These are phyloP conservation scores for Lachnum nothofagi DNA, from an alignment of 2,329 filamentous ascomycete species.

Conservation along the genomic window DNA sequence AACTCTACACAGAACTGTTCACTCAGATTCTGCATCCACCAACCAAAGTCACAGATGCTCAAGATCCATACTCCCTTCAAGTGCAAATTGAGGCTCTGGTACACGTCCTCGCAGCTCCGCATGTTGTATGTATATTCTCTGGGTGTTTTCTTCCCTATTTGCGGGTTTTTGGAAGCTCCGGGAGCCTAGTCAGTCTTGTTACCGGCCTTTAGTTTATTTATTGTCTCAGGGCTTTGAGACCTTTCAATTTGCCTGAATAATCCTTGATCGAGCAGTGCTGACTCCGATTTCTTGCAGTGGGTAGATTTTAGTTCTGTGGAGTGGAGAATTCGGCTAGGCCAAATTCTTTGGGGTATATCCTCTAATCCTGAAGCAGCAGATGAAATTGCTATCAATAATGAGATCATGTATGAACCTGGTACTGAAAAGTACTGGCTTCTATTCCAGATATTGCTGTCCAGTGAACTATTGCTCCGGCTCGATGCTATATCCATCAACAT, in stretches of 20 bases:
- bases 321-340: constrained; percentile 68
- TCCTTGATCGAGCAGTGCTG: no score
- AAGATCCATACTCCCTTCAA: constrained; percentile 57
- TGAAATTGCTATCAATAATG: constrained; percentile 46
- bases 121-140: no score
- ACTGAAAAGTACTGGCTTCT: constrained; percentile 64
- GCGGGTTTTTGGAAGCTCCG: no score
- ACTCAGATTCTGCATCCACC: constrained; percentile 54
- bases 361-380: constrained; percentile 48
- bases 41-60: constrained; percentile 50
- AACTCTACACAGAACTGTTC: constrained; percentile 60
- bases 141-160: no score
- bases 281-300: no score
- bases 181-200: no score
- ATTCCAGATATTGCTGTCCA: constrained; percentile 59
- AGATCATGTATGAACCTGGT: constrained; percentile 46
- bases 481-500: constrained; percentile 59
- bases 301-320: constrained; percentile 70
- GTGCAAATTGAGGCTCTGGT: constrained; percentile 67
- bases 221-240: no score
- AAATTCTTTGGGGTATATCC: constrained; percentile 61
- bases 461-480: constrained; percentile 59
- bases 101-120: constrained; percentile 57
- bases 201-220: no score
- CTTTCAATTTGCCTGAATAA: no score